Base-by-base conservation (phyloP, 192 early-diverging fungal species). In the Coemansia brasiliensis region DNA sequence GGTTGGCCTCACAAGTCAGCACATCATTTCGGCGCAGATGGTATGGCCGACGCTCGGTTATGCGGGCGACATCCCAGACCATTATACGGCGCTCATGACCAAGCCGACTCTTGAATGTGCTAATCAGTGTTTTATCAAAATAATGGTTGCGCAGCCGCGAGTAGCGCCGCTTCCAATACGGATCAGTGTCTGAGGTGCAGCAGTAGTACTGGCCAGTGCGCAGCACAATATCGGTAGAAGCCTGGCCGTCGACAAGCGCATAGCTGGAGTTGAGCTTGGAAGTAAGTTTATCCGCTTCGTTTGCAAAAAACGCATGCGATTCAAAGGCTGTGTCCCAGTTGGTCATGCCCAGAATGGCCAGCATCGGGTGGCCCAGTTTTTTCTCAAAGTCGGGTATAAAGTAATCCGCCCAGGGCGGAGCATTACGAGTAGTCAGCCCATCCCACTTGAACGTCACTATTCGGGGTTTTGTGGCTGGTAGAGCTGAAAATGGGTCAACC, bases 131-230 rank as follows among this genome's bases (percentile, higher is more conserved):
- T 35, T 39, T 63, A 32, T 55, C 38, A 24, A 57, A 69, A 25
- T 50, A 69, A 32, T 43, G 65, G 16, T 17, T 53, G 41, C 40
- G 80, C 48, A 55, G 62, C 59, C 43, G 58, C 20, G 66, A 61
- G 55, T 68, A 61, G n/a, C 57, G 48, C 26, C 82, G 71, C 15
- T 59, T 37, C 61, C 79, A 76, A 17, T 44, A 55, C 4, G 18
- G 3, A 27, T 63, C 45, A 43, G 55, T 20, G 52, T 83, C 82
- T 3, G 72, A 63, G 10, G 70, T 77, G 45, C 82, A 83, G 57
- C 82, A 83, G 58, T 67, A 82, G 46, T 81, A 79, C 50, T 83
- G 82, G 1, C 75, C 68, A 2, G 79, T 69, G 39, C 82, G 80
- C 22, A 81, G 69, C 7, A 83, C 51, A 25, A 83, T 72, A n/a